phyloP scores from a whole-genome alignment of 2,329 filamentous ascomycete species.

The Colletotrichum salicis region DNA sequence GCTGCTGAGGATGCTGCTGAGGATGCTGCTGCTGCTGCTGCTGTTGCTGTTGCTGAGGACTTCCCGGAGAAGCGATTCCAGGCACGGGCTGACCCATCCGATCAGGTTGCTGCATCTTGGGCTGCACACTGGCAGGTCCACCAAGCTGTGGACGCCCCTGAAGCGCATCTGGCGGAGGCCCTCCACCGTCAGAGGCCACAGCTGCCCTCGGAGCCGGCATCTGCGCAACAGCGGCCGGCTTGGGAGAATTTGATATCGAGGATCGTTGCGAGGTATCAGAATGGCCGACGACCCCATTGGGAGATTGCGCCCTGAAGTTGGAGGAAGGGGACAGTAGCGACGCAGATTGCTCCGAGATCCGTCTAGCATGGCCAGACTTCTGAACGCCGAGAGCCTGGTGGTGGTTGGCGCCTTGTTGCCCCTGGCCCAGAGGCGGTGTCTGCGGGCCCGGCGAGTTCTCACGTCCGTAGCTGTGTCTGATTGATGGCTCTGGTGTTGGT shows the following conservation, averaged over 20 bases:
- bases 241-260: conserved; percentile 9
- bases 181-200: not conserved
- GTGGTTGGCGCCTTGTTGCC: not conserved
- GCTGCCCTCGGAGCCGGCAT: not conserved
- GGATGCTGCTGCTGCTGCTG: not conserved
- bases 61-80: not conserved
- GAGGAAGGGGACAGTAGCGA: not conserved
- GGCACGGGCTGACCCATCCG: not conserved
- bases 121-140: not conserved
- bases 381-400: conserved; percentile 11
- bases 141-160: not conserved
- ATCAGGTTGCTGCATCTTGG: not conserved
- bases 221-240: not conserved
- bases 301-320: conserved; percentile 6
- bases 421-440: not conserved
- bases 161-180: not conserved
- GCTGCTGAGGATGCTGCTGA: not conserved
- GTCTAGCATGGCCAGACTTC: not conserved
- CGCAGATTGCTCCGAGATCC: conserved; percentile 2
- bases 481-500: not conserved
- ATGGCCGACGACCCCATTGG: not conserved
- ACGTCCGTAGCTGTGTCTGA: not conserved
- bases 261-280: conserved; percentile 4
- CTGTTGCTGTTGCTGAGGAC: not conserved
- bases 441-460: not conserved